phyloP scores from a whole-genome alignment of 129 eudicot genomes.

The Chrysanthemum lavandulifolium region DNA sequence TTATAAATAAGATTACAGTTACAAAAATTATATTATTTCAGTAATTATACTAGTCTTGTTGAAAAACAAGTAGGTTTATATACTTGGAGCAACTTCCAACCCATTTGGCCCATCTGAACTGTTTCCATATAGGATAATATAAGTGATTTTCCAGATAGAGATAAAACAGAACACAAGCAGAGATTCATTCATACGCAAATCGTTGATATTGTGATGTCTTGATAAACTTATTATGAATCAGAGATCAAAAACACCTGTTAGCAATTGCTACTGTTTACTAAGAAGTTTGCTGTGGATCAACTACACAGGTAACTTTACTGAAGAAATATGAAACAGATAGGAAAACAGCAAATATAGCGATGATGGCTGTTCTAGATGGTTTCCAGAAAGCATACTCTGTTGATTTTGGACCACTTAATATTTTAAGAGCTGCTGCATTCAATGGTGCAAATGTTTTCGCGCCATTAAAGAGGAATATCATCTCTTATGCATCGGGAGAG shows the following conservation, averaged over 20 bases:
- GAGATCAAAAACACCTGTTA: neutral
- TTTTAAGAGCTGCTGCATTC: conserved; percentile 79
- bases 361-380: conserved; percentile 97
- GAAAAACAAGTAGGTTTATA: no score
- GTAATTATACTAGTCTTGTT: no score
- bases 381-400: conserved; percentile 88
- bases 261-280: neutral
- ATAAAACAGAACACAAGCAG: neutral
- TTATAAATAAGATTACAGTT: no score
- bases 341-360: conserved; percentile 66
- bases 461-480: conserved; percentile 74
- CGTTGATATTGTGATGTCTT: neutral
- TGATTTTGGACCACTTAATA: conserved; percentile 81
- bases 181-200: neutral
- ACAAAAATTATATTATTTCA: no score
- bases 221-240: neutral
- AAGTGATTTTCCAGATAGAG: neutral
- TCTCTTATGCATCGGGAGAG: conserved; percentile 93
- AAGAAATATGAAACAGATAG: conserved; percentile 78
- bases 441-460: conserved; percentile 69
- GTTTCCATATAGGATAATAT: neutral
- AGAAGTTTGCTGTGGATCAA: neutral
- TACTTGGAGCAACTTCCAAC: neutral
- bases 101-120: neutral
- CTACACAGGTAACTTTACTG: conserved; percentile 57